Conservation (phyloP, 2,329 filamentous ascomycete genomes). For the Exophiala sp. region DNA sequence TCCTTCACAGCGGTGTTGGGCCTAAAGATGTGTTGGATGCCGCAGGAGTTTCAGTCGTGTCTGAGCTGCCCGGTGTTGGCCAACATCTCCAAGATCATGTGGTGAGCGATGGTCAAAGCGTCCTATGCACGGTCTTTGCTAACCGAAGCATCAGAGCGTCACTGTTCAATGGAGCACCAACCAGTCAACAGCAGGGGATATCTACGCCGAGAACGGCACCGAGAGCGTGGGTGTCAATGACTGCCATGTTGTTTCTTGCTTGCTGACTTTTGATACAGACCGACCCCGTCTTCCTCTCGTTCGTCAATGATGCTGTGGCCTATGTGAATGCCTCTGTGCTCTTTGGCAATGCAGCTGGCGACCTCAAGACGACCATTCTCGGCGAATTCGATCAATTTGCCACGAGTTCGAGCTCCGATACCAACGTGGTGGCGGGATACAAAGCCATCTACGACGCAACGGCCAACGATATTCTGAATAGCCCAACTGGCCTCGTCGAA, state of each 20-base stretch:
- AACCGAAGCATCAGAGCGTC: slow-evolving; percentile 28
- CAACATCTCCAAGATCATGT: slow-evolving; percentile 60
- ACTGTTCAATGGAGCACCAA: slow-evolving; percentile 32
- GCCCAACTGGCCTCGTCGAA: slow-evolving; percentile 24
- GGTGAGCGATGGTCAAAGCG: slow-evolving; percentile 34
- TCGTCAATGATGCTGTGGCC: slow-evolving; percentile 22
- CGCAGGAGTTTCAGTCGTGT: slow-evolving; percentile 50
- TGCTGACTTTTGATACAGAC: slow-evolving; percentile 12
- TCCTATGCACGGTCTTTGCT: slow-evolving; percentile 1
- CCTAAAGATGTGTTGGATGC: slow-evolving; percentile 49
- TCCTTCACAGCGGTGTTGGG: slow-evolving; percentile 60
- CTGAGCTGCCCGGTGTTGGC: slow-evolving; percentile 58
- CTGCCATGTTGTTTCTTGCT: background rate
- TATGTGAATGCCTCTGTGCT: slow-evolving; percentile 24
- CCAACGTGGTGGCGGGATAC: slow-evolving; percentile 24
- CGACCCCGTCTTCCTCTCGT: slow-evolving; percentile 25
- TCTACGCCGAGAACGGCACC: slow-evolving; percentile 30
- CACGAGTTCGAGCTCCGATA: slow-evolving; percentile 10
- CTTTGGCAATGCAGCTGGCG: slow-evolving; percentile 21
- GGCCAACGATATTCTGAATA: slow-evolving; percentile 18
- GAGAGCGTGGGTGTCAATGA: slow-evolving; percentile 30
- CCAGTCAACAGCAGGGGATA: slow-evolving; percentile 31
- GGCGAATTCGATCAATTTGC: slow-evolving; percentile 10
- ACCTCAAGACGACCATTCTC: slow-evolving; percentile 12
- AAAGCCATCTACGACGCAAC: slow-evolving; percentile 25